These are phyloP conservation scores for Aspergillus fumigatus DNA, from an alignment of 2,329 filamentous ascomycete species.

Conservation along the genomic window DNA sequence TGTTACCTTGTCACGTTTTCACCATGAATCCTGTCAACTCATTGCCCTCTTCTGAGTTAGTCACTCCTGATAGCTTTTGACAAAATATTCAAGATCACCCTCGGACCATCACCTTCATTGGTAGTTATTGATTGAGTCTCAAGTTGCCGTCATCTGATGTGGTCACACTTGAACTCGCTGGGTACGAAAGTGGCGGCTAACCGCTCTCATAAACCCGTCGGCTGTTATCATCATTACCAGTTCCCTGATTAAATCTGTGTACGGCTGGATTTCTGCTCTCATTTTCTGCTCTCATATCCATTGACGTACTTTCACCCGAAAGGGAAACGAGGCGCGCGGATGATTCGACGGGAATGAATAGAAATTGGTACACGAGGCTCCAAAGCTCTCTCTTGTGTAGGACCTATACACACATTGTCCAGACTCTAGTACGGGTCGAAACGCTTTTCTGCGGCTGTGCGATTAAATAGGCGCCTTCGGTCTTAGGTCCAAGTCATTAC, in stretches of 20 bases:
- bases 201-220: background rate
- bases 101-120: background rate
- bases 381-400: background rate
- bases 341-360: background rate
- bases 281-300: background rate
- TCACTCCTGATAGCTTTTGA: background rate
- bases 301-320: background rate
- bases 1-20: no score
- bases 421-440: background rate
- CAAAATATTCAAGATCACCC: background rate
- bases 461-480: background rate
- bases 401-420: background rate
- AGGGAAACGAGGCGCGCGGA: background rate
- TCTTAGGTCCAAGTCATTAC: background rate
- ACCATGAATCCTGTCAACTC: background rate
- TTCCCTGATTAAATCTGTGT: background rate
- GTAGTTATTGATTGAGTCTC: background rate
- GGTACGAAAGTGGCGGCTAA: background rate
- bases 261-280: background rate
- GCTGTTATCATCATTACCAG: background rate
- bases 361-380: background rate
- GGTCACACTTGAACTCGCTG: slow-evolving; percentile 14
- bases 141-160: slow-evolving; percentile 19
- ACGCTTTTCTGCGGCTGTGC: background rate
- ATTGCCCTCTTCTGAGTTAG: background rate